Conservation (phyloP, 768 basidiomycete genomes). For the Tephrocybe rancida region DNA sequence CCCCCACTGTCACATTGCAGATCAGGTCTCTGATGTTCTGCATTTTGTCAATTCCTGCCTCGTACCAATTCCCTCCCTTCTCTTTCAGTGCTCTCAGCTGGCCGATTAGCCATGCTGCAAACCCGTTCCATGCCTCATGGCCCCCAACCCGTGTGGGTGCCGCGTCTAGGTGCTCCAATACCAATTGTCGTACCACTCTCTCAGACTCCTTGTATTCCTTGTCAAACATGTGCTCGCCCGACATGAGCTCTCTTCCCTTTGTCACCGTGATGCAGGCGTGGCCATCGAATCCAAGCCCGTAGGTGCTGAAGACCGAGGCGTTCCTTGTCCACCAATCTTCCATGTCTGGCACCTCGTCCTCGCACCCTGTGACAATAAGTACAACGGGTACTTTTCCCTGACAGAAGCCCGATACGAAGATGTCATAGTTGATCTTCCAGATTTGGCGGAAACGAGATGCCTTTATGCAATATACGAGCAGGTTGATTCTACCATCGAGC, state of each 20-base stretch:
- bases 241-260: neutral
- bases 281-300: constrained; percentile 33
- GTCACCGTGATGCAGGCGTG: constrained; percentile 30
- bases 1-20: too few species aligned
- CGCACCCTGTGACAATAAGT: constrained; percentile 36
- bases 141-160: constrained; percentile 4
- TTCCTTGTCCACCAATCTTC: constrained; percentile 38
- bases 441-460: constrained; percentile 23
- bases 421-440: constrained; percentile 34
- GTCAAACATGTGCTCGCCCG: constrained; percentile 19
- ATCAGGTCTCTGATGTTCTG: too few species aligned
- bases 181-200: constrained; percentile 8
- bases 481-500: constrained; percentile 21
- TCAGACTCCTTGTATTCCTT: constrained; percentile 22
- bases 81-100: too few species aligned
- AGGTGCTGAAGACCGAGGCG: constrained; percentile 22
- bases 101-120: too few species aligned
- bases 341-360: constrained; percentile 41
- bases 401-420: constrained; percentile 38
- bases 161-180: constrained; percentile 3
- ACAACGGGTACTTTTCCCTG: constrained; percentile 37
- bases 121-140: constrained; percentile 1
- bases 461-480: constrained; percentile 39
- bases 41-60: too few species aligned
- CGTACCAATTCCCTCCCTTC: too few species aligned